Base-by-base conservation (phyloP, 805 yeast species). In the Kregervanrija delftensis region DNA sequence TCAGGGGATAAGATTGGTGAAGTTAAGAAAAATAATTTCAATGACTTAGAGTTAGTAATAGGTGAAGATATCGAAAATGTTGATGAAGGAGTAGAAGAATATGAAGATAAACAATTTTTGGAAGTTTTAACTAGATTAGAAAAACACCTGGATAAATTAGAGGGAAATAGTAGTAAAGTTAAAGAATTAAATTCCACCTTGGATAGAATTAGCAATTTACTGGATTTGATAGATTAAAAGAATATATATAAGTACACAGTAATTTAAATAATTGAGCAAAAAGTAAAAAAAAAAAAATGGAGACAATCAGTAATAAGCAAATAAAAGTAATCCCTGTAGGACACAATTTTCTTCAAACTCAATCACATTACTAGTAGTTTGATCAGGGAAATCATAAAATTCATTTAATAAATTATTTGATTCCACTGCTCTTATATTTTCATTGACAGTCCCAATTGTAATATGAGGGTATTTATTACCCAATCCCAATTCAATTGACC, bases 401-500 rank as follows among this genome's bases (percentile, higher is more conserved):
- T 50, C 37, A 8, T 49, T 40, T 34, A 71, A 46, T 51, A 71
- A 52, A 3, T 36, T 50, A 48, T 81, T 80, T 1, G 90, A 33
- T 50, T 77, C 74, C 17, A 67, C 58, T 0, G 93, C 80, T 42
- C 61, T 66, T 3, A 74, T 67, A 0, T 63, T 62, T 0, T 67
- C 66, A 1, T 66, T 53, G 2, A 65, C 56, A 0, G 86, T 76
- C 0, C 90, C 96, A 11, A 87, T 56, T 0, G 97, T 90, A 37
- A 89, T 74, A 58, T 90, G 97, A 0, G 83, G 69, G 47, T 61
- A 59, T 42, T 64, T 59, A 46, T 79, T 76, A 0, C 70, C 68
- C 8, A 63, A 42, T n/a, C 56, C 53, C 4, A 61, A 33, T 14
- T 38, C 33, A 22, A 38, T 17, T 8, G 36, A 40, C 1, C 41